Percentiles rank a stretch among this genome's conserved stretches.
These are phyloP conservation scores for Cruciata laevipes DNA, from an alignment of 257 asterid species.

Conservation along the genomic window DNA sequence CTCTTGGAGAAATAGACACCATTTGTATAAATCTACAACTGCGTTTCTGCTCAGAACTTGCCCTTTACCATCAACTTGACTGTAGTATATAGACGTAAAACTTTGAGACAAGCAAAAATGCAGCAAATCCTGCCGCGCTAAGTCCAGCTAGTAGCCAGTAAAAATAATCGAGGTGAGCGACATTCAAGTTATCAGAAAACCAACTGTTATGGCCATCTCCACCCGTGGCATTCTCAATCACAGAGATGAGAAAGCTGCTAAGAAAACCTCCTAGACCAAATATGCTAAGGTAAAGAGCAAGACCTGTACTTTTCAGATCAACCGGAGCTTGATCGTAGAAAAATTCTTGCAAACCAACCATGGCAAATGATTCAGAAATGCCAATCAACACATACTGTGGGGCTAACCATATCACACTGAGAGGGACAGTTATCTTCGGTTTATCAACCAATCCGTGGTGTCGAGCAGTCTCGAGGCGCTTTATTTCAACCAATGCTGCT, in stretches of 20 bases:
- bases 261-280: constrained; percentile 21
- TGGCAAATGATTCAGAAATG: constrained; percentile 11
- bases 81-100: neutral
- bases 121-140: neutral
- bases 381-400: constrained; percentile 27
- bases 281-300: constrained; percentile 24
- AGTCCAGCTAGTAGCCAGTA: constrained; percentile 19
- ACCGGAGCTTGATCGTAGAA: constrained; percentile 30
- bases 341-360: constrained; percentile 29
- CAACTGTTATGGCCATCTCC: constrained; percentile 8
- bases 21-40: too few species aligned
- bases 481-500: constrained; percentile 22
- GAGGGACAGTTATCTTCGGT: constrained; percentile 18
- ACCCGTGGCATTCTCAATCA: constrained; percentile 10
- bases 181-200: constrained; percentile 19
- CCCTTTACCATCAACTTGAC: neutral
- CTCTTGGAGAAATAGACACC: neutral
- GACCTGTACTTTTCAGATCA: constrained; percentile 22
- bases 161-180: constrained; percentile 19
- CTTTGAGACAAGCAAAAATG: neutral
- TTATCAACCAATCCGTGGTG: constrained; percentile 19
- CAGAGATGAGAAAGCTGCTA: constrained; percentile 24
- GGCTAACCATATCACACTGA: constrained; percentile 25
- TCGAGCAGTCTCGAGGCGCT: constrained; percentile 22
- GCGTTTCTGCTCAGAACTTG: neutral